Conservation (phyloP, 192 early-diverging fungal genomes). For the Coemansia reversa region DNA sequence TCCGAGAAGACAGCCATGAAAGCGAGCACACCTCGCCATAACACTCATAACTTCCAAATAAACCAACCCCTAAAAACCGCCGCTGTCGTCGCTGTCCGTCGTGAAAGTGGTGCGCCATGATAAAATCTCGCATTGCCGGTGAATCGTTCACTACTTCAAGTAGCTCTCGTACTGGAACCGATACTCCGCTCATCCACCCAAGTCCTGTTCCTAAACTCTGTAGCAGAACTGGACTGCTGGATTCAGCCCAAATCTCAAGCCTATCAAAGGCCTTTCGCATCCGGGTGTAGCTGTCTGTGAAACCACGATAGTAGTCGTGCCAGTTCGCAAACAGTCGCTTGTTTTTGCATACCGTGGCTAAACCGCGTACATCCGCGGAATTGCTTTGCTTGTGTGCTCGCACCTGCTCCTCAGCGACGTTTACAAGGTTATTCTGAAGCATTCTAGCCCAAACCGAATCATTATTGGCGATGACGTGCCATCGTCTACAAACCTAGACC, state of each 20-base stretch:
- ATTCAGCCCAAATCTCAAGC: conserved; percentile 31
- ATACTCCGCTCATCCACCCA: conserved; percentile 36
- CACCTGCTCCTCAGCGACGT: conserved; percentile 4
- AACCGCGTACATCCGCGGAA: background rate
- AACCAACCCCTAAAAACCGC: conserved; percentile 21
- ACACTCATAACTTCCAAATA: conserved; percentile 50
- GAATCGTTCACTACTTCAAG: conserved; percentile 40
- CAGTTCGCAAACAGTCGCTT: conserved; percentile 30
- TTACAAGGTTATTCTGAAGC: conserved; percentile 13
- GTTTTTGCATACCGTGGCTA: conserved; percentile 4
- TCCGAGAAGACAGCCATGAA: conserved; percentile 42
- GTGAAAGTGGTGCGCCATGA: conserved; percentile 47
- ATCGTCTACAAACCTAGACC: conserved; percentile 19
- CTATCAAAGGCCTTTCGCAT: conserved; percentile 29
- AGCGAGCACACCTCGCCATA: conserved; percentile 48
- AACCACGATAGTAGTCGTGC: conserved; percentile 30
- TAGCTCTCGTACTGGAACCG: conserved; percentile 42
- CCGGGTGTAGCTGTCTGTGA: conserved; percentile 43
- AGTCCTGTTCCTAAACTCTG: conserved; percentile 44
- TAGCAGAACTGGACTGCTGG: conserved; percentile 12
- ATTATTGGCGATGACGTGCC: conserved; percentile 22
- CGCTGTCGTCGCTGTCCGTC: conserved; percentile 43
- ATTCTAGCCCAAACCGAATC: conserved; percentile 30
- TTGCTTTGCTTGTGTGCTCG: background rate
- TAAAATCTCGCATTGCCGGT: conserved; percentile 41